Conservation (phyloP, 2,329 filamentous ascomycete species). For the Harringtonia aguacate region DNA sequence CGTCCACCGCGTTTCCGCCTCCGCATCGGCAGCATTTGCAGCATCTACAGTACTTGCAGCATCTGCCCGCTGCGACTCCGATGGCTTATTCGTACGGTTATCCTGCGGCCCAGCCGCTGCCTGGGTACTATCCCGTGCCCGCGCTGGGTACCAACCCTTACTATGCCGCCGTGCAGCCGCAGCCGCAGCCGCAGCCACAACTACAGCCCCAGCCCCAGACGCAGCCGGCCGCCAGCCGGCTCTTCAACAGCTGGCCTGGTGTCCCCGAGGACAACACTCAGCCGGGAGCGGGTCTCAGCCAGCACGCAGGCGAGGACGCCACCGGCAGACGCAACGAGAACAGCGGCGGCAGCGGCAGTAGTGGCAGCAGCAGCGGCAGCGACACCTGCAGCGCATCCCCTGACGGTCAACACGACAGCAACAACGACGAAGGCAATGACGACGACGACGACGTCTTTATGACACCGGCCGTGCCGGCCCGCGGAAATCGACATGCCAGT, state of each 20-base stretch:
- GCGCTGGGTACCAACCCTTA: neutral
- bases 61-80: no score
- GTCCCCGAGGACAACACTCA: neutral
- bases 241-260: slow-evolving; percentile 8
- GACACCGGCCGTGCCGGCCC: no score
- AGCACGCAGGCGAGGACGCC: neutral
- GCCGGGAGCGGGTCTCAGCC: no score
- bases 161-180: neutral
- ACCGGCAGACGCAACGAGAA: neutral
- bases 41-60: no score
- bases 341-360: neutral
- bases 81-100: neutral
- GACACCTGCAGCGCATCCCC: no score
- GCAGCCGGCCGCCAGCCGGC: neutral
- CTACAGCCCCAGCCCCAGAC: neutral
- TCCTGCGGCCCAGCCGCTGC: neutral
- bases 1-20: no score
- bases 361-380: neutral
- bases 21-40: no score
- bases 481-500: no score
- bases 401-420: neutral
- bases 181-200: no score
- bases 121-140: neutral
- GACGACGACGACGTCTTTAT: neutral
- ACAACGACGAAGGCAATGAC: neutral